Conservation (phyloP, 257 asterid species). For the Capsicum rhomboideum region DNA sequence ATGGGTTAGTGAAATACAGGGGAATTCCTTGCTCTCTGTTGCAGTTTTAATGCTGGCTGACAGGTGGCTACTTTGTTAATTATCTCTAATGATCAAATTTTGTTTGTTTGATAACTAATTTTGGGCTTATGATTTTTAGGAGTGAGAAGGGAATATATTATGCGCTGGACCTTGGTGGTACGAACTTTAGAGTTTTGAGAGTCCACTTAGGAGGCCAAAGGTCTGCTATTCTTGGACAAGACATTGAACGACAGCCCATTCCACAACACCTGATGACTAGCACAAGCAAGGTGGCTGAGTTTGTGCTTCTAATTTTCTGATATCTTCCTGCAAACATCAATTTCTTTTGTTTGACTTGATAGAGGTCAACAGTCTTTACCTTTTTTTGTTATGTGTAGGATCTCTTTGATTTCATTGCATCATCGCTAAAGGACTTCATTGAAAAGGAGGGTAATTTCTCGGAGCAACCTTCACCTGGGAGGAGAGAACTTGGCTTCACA, state of each 20-base stretch:
- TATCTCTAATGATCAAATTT: neutral
- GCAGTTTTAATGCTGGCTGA: neutral
- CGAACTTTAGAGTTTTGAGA: constrained; percentile 59
- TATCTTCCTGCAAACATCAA: neutral
- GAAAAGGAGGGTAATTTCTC: constrained; percentile 39
- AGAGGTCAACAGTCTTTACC: neutral
- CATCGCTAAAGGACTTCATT: constrained; percentile 46
- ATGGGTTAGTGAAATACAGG: neutral
- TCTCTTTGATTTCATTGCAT: constrained; percentile 74
- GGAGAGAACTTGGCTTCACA: constrained; percentile 74
- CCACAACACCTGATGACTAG: constrained; percentile 50
- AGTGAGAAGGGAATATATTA: constrained; percentile 50
- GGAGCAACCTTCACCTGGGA: constrained; percentile 23
- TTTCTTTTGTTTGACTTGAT: neutral
- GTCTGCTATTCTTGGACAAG: constrained; percentile 36
- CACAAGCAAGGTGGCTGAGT: constrained; percentile 45
- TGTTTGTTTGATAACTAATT: neutral
- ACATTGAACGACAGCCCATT: constrained; percentile 44
- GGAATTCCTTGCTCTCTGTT: neutral
- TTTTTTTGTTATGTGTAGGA: constrained; percentile 34
- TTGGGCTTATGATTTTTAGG: constrained; percentile 12
- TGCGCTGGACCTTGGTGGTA: constrained; percentile 65
- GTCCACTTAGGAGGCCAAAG: constrained; percentile 55
- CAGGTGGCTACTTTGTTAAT: neutral
- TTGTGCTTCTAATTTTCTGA: neutral